Conservation (phyloP, 495 filamentous ascomycete species). For the Penicillium roqueforti region DNA sequence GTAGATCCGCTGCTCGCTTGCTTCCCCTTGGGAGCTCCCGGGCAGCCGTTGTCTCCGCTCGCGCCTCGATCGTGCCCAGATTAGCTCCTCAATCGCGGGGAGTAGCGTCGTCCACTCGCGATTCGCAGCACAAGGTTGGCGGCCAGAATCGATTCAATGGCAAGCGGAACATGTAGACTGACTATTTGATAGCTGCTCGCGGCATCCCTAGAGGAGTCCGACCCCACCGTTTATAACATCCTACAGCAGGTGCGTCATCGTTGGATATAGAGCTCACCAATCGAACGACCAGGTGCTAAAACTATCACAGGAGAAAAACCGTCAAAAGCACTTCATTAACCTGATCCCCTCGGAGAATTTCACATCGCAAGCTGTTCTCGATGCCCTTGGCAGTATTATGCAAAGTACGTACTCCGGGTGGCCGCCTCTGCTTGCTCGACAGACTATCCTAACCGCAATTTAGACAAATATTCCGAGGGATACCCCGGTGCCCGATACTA, state of each 20-base stretch:
- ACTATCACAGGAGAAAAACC: slow-evolving; percentile 72
- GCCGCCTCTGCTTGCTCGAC: not conserved
- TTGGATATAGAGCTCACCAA: not conserved
- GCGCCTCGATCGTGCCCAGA: slow-evolving; percentile 18
- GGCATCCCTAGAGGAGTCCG: slow-evolving; percentile 73
- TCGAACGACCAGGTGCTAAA: slow-evolving; percentile 7
- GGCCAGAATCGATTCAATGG: not conserved
- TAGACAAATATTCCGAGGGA: slow-evolving; percentile 98
- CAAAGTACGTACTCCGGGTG: slow-evolving; percentile 63
- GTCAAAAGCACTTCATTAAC: slow-evolving; percentile 98
- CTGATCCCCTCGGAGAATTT: slow-evolving; percentile 99
- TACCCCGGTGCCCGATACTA: slow-evolving; percentile 97
- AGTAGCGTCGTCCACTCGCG: slow-evolving; percentile 38
- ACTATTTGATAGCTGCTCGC: slow-evolving; percentile 62
- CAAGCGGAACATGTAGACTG: slow-evolving; percentile 2
- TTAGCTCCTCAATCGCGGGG: slow-evolving; percentile 29
- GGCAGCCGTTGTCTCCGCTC: slow-evolving; percentile 19
- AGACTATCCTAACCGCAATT: slow-evolving; percentile 12
- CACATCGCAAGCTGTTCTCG: slow-evolving; percentile 93
- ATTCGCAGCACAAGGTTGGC: slow-evolving; percentile 43
- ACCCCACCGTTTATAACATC: slow-evolving; percentile 81
- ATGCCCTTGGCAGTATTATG: slow-evolving; percentile 97
- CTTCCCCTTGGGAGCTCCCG: slow-evolving; percentile 35
- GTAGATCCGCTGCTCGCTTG: slow-evolving; percentile 38
- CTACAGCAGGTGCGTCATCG: slow-evolving; percentile 70